Percentiles rank a stretch among this genome's conserved stretches.
phyloP scores from a whole-genome alignment of 805 yeast genomes.

The Priceomyces melissophilus region DNA sequence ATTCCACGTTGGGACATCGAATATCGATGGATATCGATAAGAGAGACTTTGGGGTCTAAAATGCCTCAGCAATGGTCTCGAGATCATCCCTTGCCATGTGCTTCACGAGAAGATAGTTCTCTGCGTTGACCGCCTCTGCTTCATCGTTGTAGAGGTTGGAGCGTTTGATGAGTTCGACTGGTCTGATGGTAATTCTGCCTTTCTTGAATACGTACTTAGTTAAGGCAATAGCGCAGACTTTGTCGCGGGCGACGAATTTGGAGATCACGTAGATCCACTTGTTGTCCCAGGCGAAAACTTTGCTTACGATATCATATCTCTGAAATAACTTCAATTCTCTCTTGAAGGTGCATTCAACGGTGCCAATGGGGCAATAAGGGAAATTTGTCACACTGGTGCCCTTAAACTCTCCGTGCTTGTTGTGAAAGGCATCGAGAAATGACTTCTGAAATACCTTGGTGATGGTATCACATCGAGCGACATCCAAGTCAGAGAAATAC shows the following conservation, averaged over 20 bases:
- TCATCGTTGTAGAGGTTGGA: conserved; percentile 57
- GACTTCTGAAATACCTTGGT: conserved; percentile 54
- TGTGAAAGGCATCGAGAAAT: conserved; percentile 44
- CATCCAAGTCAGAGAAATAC: conserved; percentile 77
- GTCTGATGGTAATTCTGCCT: conserved; percentile 71
- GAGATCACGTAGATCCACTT: conserved; percentile 80
- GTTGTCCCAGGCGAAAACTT: conserved; percentile 76
- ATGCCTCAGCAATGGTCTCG: conserved; percentile 17
- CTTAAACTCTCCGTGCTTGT: conserved; percentile 31
- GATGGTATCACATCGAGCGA: conserved; percentile 67
- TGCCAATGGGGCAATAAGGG: conserved; percentile 77
- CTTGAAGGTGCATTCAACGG: conserved; percentile 62
- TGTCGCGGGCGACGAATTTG: conserved; percentile 44
- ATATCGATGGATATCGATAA: no score
- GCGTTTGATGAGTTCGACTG: conserved; percentile 52
- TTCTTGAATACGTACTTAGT: conserved; percentile 81
- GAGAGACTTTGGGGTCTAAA: no score
- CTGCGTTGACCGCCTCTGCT: conserved; percentile 38
- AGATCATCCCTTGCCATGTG: conserved; percentile 33
- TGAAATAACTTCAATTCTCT: conserved; percentile 71
- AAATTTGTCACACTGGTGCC: conserved; percentile 23
- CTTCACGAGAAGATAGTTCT: conserved; percentile 39
- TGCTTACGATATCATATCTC: conserved; percentile 50
- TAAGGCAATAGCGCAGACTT: conserved; percentile 53
- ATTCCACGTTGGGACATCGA: no score